These are phyloP conservation scores for Mycena amicta DNA, from an alignment of 768 basidiomycete genomes.

Conservation along the genomic window DNA sequence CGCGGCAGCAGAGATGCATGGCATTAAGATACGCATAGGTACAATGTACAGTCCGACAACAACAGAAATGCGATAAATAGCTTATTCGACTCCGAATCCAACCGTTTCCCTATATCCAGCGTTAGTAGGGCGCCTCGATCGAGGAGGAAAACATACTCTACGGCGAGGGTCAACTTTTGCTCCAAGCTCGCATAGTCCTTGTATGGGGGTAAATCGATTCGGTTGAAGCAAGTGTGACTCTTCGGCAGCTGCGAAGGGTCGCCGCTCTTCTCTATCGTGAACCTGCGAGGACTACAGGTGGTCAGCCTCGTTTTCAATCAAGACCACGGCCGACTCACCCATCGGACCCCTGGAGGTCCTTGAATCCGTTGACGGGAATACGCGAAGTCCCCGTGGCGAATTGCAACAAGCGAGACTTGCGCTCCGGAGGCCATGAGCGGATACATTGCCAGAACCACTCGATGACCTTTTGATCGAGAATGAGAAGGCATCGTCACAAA, in stretches of 20 bases:
- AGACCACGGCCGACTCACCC: conserved; percentile 32
- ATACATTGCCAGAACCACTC: conserved; percentile 99
- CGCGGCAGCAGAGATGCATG: no score
- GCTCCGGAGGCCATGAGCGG: conserved; percentile 95
- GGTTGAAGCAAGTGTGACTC: conserved; percentile 95
- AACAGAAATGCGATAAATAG: conserved; percentile 21
- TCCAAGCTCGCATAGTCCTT: conserved; percentile 93
- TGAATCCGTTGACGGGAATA: conserved; percentile 98
- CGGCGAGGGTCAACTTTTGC: conserved; percentile 91
- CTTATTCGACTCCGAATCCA: conserved; percentile 89
- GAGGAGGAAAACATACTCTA: conserved; percentile 67
- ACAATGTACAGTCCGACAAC: conserved; percentile 20
- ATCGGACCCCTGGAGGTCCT: conserved; percentile 97
- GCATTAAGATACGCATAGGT: conserved; percentile 20
- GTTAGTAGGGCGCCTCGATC: conserved; percentile 7
- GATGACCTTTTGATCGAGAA: conserved; percentile 48
- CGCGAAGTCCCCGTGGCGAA: conserved; percentile 97
- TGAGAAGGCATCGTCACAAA: neutral
- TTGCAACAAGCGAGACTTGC: conserved; percentile 93
- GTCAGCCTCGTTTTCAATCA: neutral
- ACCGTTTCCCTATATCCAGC: conserved; percentile 73
- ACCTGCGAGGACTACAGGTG: conserved; percentile 70
- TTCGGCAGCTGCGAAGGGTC: conserved; percentile 96
- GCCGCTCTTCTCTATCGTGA: conserved; percentile 98
- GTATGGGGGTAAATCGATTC: conserved; percentile 97